phyloP scores from a whole-genome alignment of 2,329 filamentous ascomycete species.

The Hortaea werneckii region DNA sequence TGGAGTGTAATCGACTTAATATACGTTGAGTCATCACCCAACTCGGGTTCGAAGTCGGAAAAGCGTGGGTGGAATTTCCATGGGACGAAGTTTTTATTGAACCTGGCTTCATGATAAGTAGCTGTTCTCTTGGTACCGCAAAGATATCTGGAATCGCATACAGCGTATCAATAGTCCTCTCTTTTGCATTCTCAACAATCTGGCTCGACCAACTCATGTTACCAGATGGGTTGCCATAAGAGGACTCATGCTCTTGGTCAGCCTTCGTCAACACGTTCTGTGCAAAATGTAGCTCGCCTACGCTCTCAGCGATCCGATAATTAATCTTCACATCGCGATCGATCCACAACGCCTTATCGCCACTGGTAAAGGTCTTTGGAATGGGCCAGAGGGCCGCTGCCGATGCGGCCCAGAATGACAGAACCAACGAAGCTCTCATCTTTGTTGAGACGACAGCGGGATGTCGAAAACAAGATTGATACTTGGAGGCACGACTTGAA shows the following conservation, averaged over 20 bases:
- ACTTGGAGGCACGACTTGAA: too few relatives aligned
- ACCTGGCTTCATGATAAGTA: too few relatives aligned
- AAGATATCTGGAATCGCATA: too few relatives aligned
- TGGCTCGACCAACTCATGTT: constrained; percentile 22
- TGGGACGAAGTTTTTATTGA: constrained; percentile 61
- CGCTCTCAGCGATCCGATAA: constrained; percentile 22
- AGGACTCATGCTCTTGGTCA: constrained; percentile 5
- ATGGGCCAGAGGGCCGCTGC: constrained; percentile 34
- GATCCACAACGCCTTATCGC: constrained; percentile 32
- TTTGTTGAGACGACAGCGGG: too few relatives aligned
- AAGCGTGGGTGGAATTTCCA: constrained; percentile 66
- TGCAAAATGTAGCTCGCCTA: constrained; percentile 9
- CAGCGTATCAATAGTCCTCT: constrained; percentile 51
- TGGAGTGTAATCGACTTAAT: constrained; percentile 52
- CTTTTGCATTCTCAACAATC: constrained; percentile 38
- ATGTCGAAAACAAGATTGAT: too few relatives aligned
- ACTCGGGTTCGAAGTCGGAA: constrained; percentile 52
- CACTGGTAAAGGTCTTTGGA: constrained; percentile 28
- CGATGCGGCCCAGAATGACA: constrained; percentile 7
- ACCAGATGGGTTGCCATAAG: constrained; percentile 1
- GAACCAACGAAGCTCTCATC: not conserved
- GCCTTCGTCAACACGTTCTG: not conserved
- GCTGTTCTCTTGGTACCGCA: too few relatives aligned
- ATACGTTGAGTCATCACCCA: constrained; percentile 30
- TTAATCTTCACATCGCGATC: constrained; percentile 28